phyloP scores from a whole-genome alignment of 257 asterid genomes.

The Jaltomata sinuosa region DNA sequence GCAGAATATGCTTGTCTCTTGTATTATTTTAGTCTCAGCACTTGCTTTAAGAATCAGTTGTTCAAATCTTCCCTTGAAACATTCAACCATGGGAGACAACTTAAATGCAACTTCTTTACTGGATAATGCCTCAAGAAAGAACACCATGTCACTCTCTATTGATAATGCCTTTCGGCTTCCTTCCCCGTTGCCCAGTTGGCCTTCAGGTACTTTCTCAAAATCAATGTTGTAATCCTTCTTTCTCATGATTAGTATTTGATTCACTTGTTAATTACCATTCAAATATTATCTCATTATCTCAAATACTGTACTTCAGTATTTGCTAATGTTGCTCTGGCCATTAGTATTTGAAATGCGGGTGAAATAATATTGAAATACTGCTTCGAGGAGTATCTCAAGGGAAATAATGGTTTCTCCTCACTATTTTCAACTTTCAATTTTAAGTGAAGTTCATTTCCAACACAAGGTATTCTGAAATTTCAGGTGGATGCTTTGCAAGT shows the following conservation, averaged over 20 bases:
- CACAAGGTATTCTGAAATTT: neutral
- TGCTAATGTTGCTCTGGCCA: neutral
- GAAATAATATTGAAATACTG: neutral
- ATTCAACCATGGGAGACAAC: neutral
- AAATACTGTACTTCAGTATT: neutral
- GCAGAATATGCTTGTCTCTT: neutral
- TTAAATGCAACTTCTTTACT: neutral
- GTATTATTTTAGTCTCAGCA: neutral
- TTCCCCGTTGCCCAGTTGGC: constrained; percentile 17
- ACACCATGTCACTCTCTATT: constrained; percentile 8
- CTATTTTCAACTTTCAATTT: neutral
- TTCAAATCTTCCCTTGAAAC: neutral
- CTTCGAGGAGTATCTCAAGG: neutral
- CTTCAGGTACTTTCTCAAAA: constrained; percentile 7
- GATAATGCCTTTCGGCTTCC: constrained; percentile 17
- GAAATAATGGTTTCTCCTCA: neutral
- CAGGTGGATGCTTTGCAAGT: constrained; percentile 20
- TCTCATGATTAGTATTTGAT: neutral
- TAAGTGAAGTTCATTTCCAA: neutral
- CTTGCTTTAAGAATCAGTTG: neutral
- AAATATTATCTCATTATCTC: no score
- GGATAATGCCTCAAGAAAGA: neutral
- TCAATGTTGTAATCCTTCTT: neutral
- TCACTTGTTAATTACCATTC: neutral
- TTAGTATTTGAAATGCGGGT: neutral